Conservation (phyloP, 2,329 filamentous ascomycete genomes). For the Cladobotryum protrusum region DNA sequence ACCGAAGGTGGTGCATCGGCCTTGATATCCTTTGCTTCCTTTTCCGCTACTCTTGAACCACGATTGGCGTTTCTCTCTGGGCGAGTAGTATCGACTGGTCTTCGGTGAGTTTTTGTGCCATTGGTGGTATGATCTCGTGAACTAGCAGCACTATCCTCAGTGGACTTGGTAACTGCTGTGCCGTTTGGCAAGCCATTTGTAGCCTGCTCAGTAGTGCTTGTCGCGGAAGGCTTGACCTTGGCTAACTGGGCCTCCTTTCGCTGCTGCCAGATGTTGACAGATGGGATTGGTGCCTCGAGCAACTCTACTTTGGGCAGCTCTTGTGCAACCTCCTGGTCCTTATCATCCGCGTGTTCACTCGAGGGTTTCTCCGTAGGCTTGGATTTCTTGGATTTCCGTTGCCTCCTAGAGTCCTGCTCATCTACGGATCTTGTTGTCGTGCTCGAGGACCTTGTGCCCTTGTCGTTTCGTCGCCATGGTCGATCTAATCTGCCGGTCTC, state of each 20-base stretch:
- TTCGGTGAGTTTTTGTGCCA: constrained; percentile 37
- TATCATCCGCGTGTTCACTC: constrained; percentile 50
- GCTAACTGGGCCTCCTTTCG: constrained; percentile 60
- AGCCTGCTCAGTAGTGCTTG: constrained; percentile 32
- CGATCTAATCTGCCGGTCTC: constrained; percentile 33
- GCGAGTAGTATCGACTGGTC: constrained; percentile 34
- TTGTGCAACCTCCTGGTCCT: constrained; percentile 40
- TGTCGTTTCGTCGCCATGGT: constrained; percentile 37
- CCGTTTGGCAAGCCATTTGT: constrained; percentile 33
- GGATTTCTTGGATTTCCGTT: constrained; percentile 58
- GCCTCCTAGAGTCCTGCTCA: constrained; percentile 42
- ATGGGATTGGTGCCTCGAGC: constrained; percentile 73
- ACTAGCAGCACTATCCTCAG: constrained; percentile 17
- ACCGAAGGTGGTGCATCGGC: constrained; percentile 52
- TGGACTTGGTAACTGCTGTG: constrained; percentile 30
- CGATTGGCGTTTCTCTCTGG: constrained; percentile 40
- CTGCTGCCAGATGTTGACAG: constrained; percentile 84
- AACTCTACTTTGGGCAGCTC: constrained; percentile 57
- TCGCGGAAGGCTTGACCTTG: constrained; percentile 38
- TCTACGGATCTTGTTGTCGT: constrained; percentile 60
- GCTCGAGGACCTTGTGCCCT: constrained; percentile 54
- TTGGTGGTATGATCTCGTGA: constrained; percentile 26
- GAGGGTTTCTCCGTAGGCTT: constrained; percentile 37
- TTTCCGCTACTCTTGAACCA: constrained; percentile 40
- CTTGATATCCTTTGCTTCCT: constrained; percentile 30